These are phyloP conservation scores for Colletotrichum melonis DNA, from an alignment of 2,329 filamentous ascomycete genomes.

Conservation along the genomic window DNA sequence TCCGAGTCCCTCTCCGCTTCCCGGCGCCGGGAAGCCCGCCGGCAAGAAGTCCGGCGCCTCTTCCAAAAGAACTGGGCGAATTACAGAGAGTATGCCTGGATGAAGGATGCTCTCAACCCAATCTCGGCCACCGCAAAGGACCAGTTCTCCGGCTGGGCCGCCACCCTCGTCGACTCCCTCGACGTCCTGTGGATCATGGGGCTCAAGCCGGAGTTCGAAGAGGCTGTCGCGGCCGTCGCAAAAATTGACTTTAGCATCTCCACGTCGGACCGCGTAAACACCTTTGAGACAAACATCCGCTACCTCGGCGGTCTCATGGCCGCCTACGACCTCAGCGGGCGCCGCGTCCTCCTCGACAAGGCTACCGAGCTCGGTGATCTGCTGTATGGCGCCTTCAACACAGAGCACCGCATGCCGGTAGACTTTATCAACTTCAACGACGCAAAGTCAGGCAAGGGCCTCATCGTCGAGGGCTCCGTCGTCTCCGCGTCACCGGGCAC, in stretches of 20 bases:
- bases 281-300: slow-evolving; percentile 79
- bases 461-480: slow-evolving; percentile 49
- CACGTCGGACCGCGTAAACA: slow-evolving; percentile 55
- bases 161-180: slow-evolving; percentile 57
- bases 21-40: slow-evolving; percentile 44
- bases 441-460: slow-evolving; percentile 49
- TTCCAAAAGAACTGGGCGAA: slow-evolving; percentile 53
- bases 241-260: slow-evolving; percentile 61
- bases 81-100: slow-evolving; percentile 59
- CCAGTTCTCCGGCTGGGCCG: slow-evolving; percentile 59
- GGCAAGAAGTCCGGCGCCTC: slow-evolving; percentile 47
- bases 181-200: slow-evolving; percentile 68
- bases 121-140: slow-evolving; percentile 51
- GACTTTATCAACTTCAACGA: slow-evolving; percentile 58
- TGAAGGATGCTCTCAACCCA: slow-evolving; percentile 57
- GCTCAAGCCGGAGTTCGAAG: slow-evolving; percentile 60
- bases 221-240: slow-evolving; percentile 56
- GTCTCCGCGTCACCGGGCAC: slow-evolving; percentile 67
- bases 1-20: slow-evolving; percentile 39
- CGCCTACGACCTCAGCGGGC: slow-evolving; percentile 74
- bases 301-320: slow-evolving; percentile 77
- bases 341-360: slow-evolving; percentile 67
- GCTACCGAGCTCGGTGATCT: slow-evolving; percentile 72
- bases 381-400: slow-evolving; percentile 75
- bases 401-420: slow-evolving; percentile 72